A percentile compares a stretch with the other conserved stretches of the same genome.
Evolutionary conservation across 179 eudicot species (phyloP).

Genomic region (Drosera spatulata): DNA sequence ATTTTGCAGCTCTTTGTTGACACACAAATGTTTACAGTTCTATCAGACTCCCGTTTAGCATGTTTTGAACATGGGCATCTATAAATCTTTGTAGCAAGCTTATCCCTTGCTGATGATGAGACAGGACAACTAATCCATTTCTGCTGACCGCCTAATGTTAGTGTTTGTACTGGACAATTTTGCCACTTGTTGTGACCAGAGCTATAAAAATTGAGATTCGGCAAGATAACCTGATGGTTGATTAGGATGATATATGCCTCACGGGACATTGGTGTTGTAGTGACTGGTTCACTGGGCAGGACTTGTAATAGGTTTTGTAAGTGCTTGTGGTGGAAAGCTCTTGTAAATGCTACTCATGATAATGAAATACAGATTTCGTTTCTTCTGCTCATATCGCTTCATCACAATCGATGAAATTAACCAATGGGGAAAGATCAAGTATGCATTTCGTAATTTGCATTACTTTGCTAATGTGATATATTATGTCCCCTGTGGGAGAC

Average conservation of each 20-base stretch:
- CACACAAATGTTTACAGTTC: slow-evolving; percentile 80
- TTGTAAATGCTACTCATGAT: neutral
- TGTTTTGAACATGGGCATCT: slow-evolving; percentile 43
- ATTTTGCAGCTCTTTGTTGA: slow-evolving; percentile 77
- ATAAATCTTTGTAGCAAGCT: slow-evolving; percentile 8
- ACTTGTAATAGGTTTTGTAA: neutral
- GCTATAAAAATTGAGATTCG: no score
- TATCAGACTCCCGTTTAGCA: slow-evolving; percentile 71
- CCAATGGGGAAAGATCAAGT: no score
- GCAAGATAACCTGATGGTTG: no score
- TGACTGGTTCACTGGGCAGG: neutral
- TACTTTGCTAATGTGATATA: no score
- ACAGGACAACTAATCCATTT: neutral
- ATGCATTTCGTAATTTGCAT: no score
- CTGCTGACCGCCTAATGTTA: no score
- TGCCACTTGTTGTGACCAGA: no score
- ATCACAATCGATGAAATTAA: no score
- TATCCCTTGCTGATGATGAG: neutral
- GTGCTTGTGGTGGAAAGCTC: neutral
- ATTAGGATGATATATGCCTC: neutral
- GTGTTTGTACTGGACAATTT: no score
- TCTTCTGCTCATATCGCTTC: no score
- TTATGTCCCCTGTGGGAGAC: no score
- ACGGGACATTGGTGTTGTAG: neutral
- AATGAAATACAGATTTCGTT: no score